Evolutionary conservation across 768 basidiomycete species (phyloP).

Genomic region (Lactarius sanguifluus): DNA sequence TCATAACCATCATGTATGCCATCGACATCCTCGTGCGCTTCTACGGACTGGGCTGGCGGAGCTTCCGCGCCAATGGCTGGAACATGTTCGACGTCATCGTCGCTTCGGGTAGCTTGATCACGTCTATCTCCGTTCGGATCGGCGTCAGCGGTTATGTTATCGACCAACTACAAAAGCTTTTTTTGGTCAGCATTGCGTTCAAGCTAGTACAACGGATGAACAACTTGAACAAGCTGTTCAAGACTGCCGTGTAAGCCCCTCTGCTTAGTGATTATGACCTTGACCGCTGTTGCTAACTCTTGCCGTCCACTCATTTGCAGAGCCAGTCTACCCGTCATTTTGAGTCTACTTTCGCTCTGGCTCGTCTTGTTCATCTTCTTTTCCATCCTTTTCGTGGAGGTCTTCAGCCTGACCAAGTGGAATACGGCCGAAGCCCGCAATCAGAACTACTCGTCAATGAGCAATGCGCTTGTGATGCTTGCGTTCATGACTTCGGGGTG

Average conservation of each 20-base stretch:
- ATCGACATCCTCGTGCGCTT: constrained; percentile 77
- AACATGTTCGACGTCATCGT: constrained; percentile 87
- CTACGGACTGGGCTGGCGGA: constrained; percentile 79
- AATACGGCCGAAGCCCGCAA: constrained; percentile 62
- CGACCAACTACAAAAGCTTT: constrained; percentile 81
- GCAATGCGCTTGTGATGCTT: constrained; percentile 82
- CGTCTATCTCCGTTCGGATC: constrained; percentile 72
- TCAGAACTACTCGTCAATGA: constrained; percentile 78
- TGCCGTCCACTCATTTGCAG: constrained; percentile 40
- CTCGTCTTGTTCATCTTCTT: constrained; percentile 88
- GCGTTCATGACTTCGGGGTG: constrained; percentile 93
- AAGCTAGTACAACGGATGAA: constrained; percentile 90
- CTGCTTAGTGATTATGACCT: neutral
- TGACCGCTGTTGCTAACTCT: neutral
- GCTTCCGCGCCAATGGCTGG: constrained; percentile 91
- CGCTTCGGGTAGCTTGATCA: constrained; percentile 77
- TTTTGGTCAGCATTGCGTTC: constrained; percentile 90
- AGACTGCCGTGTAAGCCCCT: constrained; percentile 81
- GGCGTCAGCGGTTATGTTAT: constrained; percentile 48
- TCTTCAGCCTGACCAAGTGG: constrained; percentile 91
- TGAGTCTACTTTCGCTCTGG: constrained; percentile 87
- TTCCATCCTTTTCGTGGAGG: constrained; percentile 83
- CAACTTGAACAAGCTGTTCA: constrained; percentile 91
- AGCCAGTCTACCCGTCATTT: constrained; percentile 81
- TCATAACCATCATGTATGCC: constrained; percentile 67